phyloP scores from a whole-genome alignment of 441 rosid species.

The Brassica hybrid region DNA sequence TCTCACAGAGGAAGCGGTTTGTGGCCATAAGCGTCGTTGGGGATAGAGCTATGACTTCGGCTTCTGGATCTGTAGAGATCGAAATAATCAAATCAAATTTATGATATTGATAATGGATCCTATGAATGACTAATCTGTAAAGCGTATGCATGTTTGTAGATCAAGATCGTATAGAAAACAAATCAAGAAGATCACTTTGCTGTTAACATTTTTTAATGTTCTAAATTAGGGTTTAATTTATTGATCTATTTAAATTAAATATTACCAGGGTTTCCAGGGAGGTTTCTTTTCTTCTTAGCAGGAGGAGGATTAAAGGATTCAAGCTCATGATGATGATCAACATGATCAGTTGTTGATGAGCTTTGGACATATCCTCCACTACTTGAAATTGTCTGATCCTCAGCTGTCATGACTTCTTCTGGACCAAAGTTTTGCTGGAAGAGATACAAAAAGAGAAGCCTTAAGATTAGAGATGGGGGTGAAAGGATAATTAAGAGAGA shows the following conservation, averaged over 20 bases:
- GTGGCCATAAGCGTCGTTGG: constrained; percentile 97
- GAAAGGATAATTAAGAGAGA: background rate
- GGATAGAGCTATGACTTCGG: constrained; percentile 88
- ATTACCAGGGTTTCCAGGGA: constrained; percentile 95
- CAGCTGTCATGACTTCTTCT: constrained; percentile 34
- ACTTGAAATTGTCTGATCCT: constrained; percentile 36
- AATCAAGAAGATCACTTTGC: constrained; percentile 16
- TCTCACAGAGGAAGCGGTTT: constrained; percentile 86
- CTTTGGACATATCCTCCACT: constrained; percentile 36
- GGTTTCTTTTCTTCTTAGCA: constrained; percentile 71
- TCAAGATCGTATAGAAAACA: constrained; percentile 19
- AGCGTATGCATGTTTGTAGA: constrained; percentile 23
- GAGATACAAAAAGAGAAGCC: constrained; percentile 7
- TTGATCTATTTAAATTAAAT: background rate
- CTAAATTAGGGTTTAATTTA: constrained; percentile 27
- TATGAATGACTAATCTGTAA: background rate
- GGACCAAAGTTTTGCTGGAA: constrained; percentile 17
- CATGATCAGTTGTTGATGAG: constrained; percentile 36
- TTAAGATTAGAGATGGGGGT: constrained; percentile 9
- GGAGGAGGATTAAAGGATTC: constrained; percentile 40
- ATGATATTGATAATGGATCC: background rate
- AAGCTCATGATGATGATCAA: constrained; percentile 37
- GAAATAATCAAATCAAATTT: background rate
- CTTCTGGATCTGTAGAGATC: constrained; percentile 75
- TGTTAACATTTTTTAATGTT: background rate